phyloP scores from a whole-genome alignment of 2,329 filamentous ascomycete genomes.

The Alternaria tenuissima region DNA sequence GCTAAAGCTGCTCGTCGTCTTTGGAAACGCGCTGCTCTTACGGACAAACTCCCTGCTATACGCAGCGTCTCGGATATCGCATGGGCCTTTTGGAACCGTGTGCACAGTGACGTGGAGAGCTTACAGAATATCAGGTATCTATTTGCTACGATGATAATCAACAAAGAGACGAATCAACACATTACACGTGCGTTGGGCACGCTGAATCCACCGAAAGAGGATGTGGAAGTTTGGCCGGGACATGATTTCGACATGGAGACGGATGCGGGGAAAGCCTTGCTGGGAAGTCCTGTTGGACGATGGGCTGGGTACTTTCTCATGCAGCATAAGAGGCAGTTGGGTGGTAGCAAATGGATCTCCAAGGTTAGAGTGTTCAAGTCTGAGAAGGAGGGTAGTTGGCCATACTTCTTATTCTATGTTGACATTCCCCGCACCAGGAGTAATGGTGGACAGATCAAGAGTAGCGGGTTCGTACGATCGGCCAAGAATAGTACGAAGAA shows the following conservation, averaged over 20 bases:
- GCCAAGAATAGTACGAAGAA: neutral
- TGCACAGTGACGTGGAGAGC: neutral
- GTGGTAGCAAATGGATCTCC: constrained; percentile 16
- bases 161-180: constrained; percentile 21
- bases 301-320: constrained; percentile 27
- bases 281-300: constrained; percentile 24
- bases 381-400: constrained; percentile 17
- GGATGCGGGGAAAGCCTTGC: constrained; percentile 25
- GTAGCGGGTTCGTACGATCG: neutral
- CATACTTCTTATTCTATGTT: constrained; percentile 26
- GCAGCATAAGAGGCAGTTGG: constrained; percentile 24
- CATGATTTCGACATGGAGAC: constrained; percentile 23
- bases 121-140: constrained; percentile 30
- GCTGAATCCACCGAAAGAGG: constrained; percentile 9
- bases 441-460: too few relatives aligned
- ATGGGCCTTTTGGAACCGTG: constrained; percentile 32
- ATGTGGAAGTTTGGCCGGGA: constrained; percentile 24
- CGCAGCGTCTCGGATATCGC: constrained; percentile 26
- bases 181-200: constrained; percentile 18
- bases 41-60: constrained; percentile 27
- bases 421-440: neutral
- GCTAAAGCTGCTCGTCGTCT: constrained; percentile 16
- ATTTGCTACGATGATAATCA: constrained; percentile 22
- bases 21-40: constrained; percentile 12
- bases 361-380: constrained; percentile 24